Percentiles rank a stretch among this genome's conserved stretches.
Conservation (phyloP, 2,329 filamentous ascomycete species). For the Pyrenochaeta sp. region DNA sequence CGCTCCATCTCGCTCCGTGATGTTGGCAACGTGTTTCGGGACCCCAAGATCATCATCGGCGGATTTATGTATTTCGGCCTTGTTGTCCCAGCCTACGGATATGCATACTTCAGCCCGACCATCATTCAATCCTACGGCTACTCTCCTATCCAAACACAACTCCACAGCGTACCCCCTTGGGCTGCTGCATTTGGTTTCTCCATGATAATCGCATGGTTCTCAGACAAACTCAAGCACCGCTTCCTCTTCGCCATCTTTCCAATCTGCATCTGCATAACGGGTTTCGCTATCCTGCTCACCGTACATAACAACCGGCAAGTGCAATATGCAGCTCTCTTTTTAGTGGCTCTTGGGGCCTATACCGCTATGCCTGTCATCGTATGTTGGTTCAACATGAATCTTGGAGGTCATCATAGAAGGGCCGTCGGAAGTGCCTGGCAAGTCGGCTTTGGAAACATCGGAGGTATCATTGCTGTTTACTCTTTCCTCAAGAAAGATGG, state of each 20-base stretch:
- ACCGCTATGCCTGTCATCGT: slow-evolving; percentile 86
- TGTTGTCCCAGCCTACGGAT: slow-evolving; percentile 51
- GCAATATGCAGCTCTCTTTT: slow-evolving; percentile 82
- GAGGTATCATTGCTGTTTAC: slow-evolving; percentile 62
- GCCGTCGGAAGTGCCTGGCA: slow-evolving; percentile 61
- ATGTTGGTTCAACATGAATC: slow-evolving; percentile 66
- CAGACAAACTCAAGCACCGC: slow-evolving; percentile 76
- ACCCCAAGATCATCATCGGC: slow-evolving; percentile 58
- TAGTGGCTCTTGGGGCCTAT: slow-evolving; percentile 82
- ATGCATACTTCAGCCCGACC: slow-evolving; percentile 58
- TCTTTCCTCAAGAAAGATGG: slow-evolving; percentile 66
- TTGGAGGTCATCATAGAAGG: slow-evolving; percentile 60
- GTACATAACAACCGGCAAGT: slow-evolving; percentile 73
- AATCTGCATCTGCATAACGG: slow-evolving; percentile 73
- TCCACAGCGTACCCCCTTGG: slow-evolving; percentile 68
- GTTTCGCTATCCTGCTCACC: slow-evolving; percentile 77
- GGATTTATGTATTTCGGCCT: slow-evolving; percentile 63
- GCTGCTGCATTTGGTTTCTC: slow-evolving; percentile 80
- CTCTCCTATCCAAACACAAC: slow-evolving; percentile 61
- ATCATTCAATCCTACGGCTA: slow-evolving; percentile 62
- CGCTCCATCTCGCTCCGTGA: slow-evolving; percentile 54
- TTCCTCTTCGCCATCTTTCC: slow-evolving; percentile 76
- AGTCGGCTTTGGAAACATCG: slow-evolving; percentile 59
- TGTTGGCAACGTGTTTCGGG: slow-evolving; percentile 57
- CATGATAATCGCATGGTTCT: slow-evolving; percentile 76